These are phyloP conservation scores for Boletellus ananas DNA, from an alignment of 768 basidiomycete genomes.

Conservation along the genomic window DNA sequence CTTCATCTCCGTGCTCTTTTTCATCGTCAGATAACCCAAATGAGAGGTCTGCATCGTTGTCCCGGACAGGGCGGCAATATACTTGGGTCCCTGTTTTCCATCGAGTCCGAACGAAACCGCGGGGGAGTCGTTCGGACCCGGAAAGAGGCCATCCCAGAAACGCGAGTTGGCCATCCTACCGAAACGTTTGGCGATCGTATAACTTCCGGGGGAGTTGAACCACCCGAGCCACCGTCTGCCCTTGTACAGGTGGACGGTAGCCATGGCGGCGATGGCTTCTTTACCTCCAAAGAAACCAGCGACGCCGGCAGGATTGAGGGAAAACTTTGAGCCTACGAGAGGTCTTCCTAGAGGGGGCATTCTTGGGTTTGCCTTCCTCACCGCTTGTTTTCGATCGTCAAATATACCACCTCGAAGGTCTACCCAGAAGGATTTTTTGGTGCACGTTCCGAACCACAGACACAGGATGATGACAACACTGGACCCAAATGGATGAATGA, in stretches of 20 bases:
- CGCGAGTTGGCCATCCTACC: slow-evolving; percentile 28
- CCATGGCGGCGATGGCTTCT: slow-evolving; percentile 36
- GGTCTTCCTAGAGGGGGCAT: slow-evolving; percentile 16
- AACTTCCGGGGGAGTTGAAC: slow-evolving; percentile 36
- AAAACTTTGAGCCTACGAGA: slow-evolving; percentile 8
- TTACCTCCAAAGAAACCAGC: slow-evolving; percentile 37
- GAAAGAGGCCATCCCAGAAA: slow-evolving; percentile 34
- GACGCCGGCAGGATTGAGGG: slow-evolving; percentile 30
- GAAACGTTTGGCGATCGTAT: slow-evolving; percentile 31
- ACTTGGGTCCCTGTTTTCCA: slow-evolving; percentile 28
- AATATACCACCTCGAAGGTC: slow-evolving; percentile 1
- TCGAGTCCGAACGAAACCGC: slow-evolving; percentile 28
- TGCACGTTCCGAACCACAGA: not conserved
- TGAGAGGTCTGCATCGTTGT: slow-evolving; percentile 27
- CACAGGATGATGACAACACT: not conserved
- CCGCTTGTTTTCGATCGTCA: not conserved
- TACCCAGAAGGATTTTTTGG: not conserved
- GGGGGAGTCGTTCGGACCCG: slow-evolving; percentile 25
- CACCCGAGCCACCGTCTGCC: slow-evolving; percentile 34
- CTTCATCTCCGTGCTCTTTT: slow-evolving; percentile 3
- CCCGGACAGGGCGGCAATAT: slow-evolving; percentile 29
- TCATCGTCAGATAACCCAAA: slow-evolving; percentile 25
- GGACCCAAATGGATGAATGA: too few species aligned
- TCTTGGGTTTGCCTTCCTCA: not conserved
- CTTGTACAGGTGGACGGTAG: slow-evolving; percentile 28